Conservation (phyloP, 2,329 filamentous ascomycete genomes). For the Leptosphaerulina australis region DNA sequence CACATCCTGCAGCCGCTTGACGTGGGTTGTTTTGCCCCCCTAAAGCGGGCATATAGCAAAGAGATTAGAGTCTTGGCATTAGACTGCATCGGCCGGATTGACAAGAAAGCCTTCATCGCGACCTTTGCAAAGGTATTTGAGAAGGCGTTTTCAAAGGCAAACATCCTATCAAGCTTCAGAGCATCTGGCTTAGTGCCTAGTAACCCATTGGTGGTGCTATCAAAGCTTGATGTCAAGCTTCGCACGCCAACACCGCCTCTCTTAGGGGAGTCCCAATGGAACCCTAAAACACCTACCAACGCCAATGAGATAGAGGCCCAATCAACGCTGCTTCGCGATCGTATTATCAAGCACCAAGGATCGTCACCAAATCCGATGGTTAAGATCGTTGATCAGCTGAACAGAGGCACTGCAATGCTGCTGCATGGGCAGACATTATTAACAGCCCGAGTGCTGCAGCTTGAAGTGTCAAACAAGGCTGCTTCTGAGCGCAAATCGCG, state of each 20-base stretch:
- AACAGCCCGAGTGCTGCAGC: not conserved
- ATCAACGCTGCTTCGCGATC: constrained; percentile 8
- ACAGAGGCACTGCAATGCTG: not conserved
- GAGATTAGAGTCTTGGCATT: constrained; percentile 1
- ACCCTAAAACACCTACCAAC: constrained; percentile 17
- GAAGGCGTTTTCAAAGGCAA: constrained; percentile 15
- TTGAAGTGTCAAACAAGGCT: not conserved
- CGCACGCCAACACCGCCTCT: constrained; percentile 17
- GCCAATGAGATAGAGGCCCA: not conserved
- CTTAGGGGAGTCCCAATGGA: constrained; percentile 1
- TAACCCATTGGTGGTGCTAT: constrained; percentile 40
- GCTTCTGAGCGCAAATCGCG: not conserved
- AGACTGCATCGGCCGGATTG: constrained; percentile 4
- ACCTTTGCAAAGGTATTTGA: constrained; percentile 3
- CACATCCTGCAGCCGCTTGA: not conserved
- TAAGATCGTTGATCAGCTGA: not conserved
- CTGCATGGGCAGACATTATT: not conserved
- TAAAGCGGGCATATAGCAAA: constrained; percentile 44
- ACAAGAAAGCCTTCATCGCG: constrained; percentile 8
- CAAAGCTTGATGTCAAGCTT: constrained; percentile 36
- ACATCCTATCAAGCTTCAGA: constrained; percentile 38
- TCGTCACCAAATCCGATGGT: not conserved
- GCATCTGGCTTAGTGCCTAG: constrained; percentile 43
- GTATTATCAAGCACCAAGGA: not conserved
- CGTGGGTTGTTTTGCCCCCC: not conserved